Evolutionary conservation across 306 rosid genomes (phyloP).

Genomic region (Cyclanthera cordifolia): DNA sequence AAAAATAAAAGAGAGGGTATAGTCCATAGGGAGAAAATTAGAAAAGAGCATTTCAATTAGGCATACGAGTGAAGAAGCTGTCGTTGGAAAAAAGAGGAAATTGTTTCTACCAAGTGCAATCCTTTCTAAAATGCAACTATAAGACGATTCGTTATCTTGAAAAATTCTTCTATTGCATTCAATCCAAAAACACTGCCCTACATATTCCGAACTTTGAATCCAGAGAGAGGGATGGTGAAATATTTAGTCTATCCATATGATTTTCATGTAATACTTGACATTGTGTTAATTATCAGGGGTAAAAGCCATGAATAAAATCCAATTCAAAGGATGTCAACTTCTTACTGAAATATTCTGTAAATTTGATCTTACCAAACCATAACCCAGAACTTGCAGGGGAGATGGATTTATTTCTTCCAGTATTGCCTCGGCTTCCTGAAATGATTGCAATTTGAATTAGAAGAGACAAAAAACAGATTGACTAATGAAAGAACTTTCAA

Average conservation of each 20-base stretch:
- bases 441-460: constrained; percentile 18
- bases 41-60: too few species aligned
- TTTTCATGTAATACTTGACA: not conserved
- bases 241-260: not conserved
- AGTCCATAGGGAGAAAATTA: too few species aligned
- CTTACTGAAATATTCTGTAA: not conserved
- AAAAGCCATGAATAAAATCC: constrained; percentile 14
- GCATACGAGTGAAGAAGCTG: too few species aligned
- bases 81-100: too few species aligned
- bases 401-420: constrained; percentile 61
- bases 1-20: too few species aligned
- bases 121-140: too few species aligned
- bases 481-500: not conserved
- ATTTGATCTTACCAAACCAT: constrained; percentile 53
- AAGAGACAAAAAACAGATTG: not conserved
- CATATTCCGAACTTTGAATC: not conserved
- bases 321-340: constrained; percentile 12
- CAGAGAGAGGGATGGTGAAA: not conserved
- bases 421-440: constrained; percentile 96
- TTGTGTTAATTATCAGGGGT: not conserved
- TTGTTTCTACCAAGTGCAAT: too few species aligned
- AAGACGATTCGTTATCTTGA: too few species aligned
- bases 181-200: not conserved
- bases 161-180: too few species aligned
- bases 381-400: constrained; percentile 56